A percentile compares a stretch with the other conserved stretches of the same genome.
Evolutionary conservation across 1,284 basidiomycete species (phyloP).

Genomic region (Rhodotorula sp.): DNA sequence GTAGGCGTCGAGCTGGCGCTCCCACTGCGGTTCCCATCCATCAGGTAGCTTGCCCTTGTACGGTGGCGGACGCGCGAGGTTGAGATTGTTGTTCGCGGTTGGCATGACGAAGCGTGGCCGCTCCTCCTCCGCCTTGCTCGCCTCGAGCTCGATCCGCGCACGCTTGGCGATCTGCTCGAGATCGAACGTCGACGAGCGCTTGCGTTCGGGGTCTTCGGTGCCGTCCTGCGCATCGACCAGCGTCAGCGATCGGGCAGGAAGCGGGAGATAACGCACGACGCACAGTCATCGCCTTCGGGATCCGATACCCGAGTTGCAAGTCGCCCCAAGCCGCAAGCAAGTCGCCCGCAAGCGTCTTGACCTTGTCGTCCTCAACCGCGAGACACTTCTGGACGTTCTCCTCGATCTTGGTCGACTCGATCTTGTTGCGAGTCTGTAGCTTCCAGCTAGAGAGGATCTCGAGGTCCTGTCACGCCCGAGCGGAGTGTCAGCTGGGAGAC

Average conservation of each 20-base stretch:
- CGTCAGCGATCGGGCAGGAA: not conserved
- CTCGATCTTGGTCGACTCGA: constrained; percentile 80
- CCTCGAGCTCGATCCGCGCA: constrained; percentile 22
- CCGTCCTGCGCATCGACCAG: constrained; percentile 1
- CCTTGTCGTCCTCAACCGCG: constrained; percentile 53
- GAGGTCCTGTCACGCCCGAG: constrained; percentile 58
- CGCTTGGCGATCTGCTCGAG: constrained; percentile 32
- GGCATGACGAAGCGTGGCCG: not conserved
- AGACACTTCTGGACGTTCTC: constrained; percentile 61
- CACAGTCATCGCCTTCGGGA: constrained; percentile 59
- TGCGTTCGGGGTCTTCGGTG: constrained; percentile 14
- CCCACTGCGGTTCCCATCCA: constrained; percentile 24
- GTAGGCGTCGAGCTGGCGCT: constrained; percentile 7
- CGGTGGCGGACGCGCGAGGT: constrained; percentile 36
- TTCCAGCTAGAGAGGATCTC: constrained; percentile 76
- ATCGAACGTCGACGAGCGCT: constrained; percentile 22
- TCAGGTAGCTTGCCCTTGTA: constrained; percentile 16
- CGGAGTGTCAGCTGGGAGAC: not conserved
- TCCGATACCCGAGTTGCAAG: constrained; percentile 74
- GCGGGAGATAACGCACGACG: not conserved
- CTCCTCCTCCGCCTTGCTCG: not conserved
- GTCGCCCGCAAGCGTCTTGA: constrained; percentile 61
- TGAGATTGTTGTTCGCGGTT: constrained; percentile 3
- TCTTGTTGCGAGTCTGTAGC: constrained; percentile 83
- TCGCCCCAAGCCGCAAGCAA: constrained; percentile 71